phyloP scores from a whole-genome alignment of 225 moss, liverwort and hornwort species.

The Pleurozium schreberi region DNA sequence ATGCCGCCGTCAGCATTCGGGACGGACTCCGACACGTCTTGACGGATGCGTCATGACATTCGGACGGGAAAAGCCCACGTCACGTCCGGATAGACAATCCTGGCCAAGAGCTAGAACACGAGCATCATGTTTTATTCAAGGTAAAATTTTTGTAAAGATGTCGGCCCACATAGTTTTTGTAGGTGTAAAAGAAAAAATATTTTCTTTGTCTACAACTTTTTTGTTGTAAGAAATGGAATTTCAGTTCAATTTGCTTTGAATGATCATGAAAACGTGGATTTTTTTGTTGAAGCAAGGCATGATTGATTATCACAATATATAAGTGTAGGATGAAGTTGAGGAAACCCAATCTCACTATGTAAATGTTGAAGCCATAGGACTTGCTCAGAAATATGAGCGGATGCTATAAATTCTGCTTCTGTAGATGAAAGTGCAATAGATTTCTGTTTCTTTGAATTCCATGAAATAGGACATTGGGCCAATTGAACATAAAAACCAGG shows the following conservation, averaged over 20 bases:
- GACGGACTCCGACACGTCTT: too few relatives aligned
- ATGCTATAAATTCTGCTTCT: rapidly evolving
- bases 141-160: background rate
- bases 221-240: background rate
- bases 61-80: too few relatives aligned
- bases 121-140: background rate
- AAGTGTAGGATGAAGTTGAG: background rate
- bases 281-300: background rate
- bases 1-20: too few relatives aligned
- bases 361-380: background rate
- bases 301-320: background rate
- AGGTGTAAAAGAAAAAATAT: background rate
- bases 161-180: background rate
- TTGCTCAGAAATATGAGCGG: background rate
- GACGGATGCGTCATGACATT: too few relatives aligned
- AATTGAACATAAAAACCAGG: background rate
- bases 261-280: background rate
- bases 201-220: background rate
- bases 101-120: background rate
- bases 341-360: background rate
- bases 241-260: background rate
- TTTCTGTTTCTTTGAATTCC: background rate
- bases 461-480: background rate
- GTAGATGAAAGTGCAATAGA: background rate
- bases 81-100: too few relatives aligned